Evolutionary conservation across 2,329 filamentous ascomycete genomes (phyloP).

Genomic region (Bipolaris zeicola): DNA sequence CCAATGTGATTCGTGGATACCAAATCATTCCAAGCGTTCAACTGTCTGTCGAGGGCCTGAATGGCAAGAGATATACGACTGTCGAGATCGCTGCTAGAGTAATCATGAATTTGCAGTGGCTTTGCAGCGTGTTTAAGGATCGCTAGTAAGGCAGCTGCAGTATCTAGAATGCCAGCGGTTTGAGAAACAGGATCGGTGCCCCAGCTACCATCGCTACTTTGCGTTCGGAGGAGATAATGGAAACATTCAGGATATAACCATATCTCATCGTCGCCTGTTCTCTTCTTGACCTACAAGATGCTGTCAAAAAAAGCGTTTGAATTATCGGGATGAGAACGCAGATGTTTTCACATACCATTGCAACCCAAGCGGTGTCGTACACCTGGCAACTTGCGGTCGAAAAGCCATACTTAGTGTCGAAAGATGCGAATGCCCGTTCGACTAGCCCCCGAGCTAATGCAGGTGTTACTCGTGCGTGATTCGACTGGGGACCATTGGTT

Average conservation of each 20-base stretch:
- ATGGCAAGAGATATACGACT: background rate
- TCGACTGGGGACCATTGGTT: background rate
- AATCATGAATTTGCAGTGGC: background rate
- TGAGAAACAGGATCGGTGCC: background rate
- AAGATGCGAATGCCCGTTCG: background rate
- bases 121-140: background rate
- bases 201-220: background rate
- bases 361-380: background rate
- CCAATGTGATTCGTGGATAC: background rate
- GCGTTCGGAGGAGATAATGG: background rate
- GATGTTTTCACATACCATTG: background rate
- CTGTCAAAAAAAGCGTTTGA: background rate
- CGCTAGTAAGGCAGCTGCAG: background rate
- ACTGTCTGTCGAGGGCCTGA: background rate
- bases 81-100: background rate
- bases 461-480: background rate
- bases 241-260: background rate
- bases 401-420: background rate
- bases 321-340: background rate
- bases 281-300: background rate
- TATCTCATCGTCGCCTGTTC: background rate
- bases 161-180: background rate
- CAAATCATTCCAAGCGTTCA: background rate
- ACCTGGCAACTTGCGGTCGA: background rate
- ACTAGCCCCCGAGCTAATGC: background rate